These are phyloP conservation scores for Phalaenopsis equestris DNA, from an alignment of 106 monocot species.

Conservation along the genomic window DNA sequence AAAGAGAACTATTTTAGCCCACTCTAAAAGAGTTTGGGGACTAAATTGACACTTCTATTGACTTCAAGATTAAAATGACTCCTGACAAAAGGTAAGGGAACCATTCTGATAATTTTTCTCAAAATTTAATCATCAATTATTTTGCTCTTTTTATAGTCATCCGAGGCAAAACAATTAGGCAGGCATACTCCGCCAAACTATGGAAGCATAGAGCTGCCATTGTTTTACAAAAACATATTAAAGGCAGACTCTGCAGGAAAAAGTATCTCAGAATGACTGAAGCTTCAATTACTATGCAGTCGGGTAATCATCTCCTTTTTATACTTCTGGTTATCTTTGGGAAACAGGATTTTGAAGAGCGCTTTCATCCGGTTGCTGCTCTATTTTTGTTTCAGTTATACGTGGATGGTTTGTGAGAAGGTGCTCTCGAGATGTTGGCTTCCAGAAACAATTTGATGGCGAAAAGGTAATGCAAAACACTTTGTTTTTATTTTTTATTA, in stretches of 20 bases:
- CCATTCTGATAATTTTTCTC: too few relatives aligned
- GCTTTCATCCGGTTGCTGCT: not conserved
- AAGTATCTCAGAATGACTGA: conserved; percentile 34
- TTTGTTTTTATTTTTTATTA: too few relatives aligned
- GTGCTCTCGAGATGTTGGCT: conserved; percentile 40
- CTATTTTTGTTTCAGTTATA: conserved; percentile 33
- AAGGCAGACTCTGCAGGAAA: conserved; percentile 34
- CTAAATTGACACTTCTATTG: too few relatives aligned
- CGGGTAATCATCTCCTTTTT: conserved; percentile 32
- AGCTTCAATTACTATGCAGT: conserved; percentile 70
- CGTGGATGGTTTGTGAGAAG: conserved; percentile 83
- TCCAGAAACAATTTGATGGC: conserved; percentile 21
- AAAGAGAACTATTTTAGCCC: too few relatives aligned
- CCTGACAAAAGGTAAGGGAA: too few relatives aligned
- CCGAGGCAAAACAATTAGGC: conserved; percentile 54
- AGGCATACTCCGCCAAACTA: conserved; percentile 25
- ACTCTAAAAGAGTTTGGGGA: too few relatives aligned
- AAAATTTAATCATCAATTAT: not conserved
- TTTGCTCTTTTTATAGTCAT: conserved; percentile 34
- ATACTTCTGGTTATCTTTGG: not conserved
- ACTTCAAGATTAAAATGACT: too few relatives aligned
- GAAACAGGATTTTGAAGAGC: not conserved
- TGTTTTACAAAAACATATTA: conserved; percentile 56
- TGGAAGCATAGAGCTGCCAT: conserved; percentile 53
- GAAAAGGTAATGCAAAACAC: conserved; percentile 32